Conservation (phyloP, 805 yeast species). For the Starmerella vitae region DNA sequence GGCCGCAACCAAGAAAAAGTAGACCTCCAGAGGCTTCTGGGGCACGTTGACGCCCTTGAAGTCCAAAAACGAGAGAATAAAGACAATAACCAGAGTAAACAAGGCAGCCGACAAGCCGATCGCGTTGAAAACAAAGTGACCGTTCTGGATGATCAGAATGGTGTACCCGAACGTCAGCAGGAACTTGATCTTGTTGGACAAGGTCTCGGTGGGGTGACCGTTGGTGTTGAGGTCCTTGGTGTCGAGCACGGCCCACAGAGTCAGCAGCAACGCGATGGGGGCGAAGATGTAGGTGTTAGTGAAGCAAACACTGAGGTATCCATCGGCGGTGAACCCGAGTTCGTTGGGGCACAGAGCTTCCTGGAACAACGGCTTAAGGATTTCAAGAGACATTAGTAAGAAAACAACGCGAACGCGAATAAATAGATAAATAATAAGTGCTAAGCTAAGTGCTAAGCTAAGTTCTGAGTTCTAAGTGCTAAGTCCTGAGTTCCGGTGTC, state of each 20-base stretch:
- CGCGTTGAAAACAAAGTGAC: constrained; percentile 19
- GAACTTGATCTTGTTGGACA: constrained; percentile 17
- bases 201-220: constrained; percentile 13
- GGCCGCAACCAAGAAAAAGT: constrained; percentile 20
- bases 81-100: constrained; percentile 13
- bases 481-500: no score
- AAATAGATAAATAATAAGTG: no score
- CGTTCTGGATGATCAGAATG: constrained; percentile 8
- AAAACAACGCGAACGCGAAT: no score
- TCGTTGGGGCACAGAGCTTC: constrained; percentile 18
- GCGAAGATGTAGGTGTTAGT: constrained; percentile 21
- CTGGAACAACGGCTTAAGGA: constrained; percentile 3
- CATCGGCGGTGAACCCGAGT: constrained; percentile 17
- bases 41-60: constrained; percentile 21
- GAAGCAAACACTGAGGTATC: constrained; percentile 20
- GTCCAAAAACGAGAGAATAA: constrained; percentile 20
- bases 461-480: no score
- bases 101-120: constrained; percentile 12
- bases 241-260: constrained; percentile 15
- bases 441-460: no score
- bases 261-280: constrained; percentile 14
- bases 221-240: constrained; percentile 10
- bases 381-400: no score
- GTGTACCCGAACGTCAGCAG: constrained; percentile 13
- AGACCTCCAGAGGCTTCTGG: constrained; percentile 18